phyloP scores from a whole-genome alignment of 2,329 filamentous ascomycete species.

The Pseudogymnoascus sp. region DNA sequence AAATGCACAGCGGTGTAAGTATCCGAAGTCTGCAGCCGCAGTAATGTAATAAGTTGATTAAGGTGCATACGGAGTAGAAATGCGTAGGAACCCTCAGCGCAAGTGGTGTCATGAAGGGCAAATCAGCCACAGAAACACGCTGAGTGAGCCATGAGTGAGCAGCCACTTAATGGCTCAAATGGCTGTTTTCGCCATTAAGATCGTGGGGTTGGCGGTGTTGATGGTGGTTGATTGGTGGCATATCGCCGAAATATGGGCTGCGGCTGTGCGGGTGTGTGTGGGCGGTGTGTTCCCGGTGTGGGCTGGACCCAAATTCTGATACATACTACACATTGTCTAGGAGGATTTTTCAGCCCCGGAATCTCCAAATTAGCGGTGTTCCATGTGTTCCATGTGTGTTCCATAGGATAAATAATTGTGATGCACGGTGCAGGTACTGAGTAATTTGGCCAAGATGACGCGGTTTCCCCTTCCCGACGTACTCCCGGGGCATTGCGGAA shows the following conservation, averaged over 20 bases:
- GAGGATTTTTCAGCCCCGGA: not conserved
- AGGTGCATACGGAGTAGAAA: not conserved
- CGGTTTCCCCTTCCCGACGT: not conserved
- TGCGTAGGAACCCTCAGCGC: not conserved
- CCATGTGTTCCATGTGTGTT: not conserved
- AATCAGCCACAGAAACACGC: not conserved
- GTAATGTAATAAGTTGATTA: not conserved
- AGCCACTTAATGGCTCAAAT: not conserved
- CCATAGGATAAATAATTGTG: not conserved
- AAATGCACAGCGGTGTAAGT: not conserved
- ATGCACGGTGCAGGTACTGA: not conserved
- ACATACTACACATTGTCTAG: not conserved
- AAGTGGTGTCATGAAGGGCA: not conserved
- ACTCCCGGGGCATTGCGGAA: not conserved
- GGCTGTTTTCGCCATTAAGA: not conserved
- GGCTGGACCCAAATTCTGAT: not conserved
- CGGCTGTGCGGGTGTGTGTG: not conserved
- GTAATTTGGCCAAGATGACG: conserved; percentile 1
- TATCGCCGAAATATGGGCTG: not conserved
- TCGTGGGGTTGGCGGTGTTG: not conserved
- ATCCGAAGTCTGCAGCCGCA: not conserved
- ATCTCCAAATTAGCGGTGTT: not conserved
- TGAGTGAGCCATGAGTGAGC: not conserved
- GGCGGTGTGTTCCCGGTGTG: not conserved
- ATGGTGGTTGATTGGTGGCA: not conserved